A percentile compares a stretch with the other conserved stretches of the same genome.
These are phyloP conservation scores for Phytophthora niederhauseri DNA, from an alignment of 352 stramenopile genomes.

Conservation along the genomic window DNA sequence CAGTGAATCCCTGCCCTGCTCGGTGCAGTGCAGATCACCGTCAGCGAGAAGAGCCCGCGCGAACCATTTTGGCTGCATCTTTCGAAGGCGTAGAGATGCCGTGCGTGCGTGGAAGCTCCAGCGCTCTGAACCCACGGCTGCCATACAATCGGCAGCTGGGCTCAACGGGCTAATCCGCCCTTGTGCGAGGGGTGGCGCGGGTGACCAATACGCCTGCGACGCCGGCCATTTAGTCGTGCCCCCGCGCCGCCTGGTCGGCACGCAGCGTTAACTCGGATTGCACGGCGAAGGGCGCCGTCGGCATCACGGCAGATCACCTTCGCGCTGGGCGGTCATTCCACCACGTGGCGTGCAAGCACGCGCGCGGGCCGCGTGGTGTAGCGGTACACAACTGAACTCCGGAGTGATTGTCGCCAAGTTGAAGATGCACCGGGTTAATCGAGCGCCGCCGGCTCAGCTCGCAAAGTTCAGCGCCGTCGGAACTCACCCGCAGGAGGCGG, in stretches of 20 bases:
- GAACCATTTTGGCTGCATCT: conserved; percentile 8
- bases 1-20: neutral
- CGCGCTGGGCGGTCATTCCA: conserved; percentile 6
- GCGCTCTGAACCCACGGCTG: conserved; percentile 29
- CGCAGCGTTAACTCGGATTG: neutral
- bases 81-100: conserved; percentile 18
- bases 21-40: neutral
- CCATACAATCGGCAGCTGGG: conserved; percentile 3
- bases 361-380: conserved; percentile 4
- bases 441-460: neutral
- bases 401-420: conserved; percentile 28
- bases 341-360: conserved; percentile 23
- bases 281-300: conserved; percentile 4
- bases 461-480: neutral
- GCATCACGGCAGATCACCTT: conserved; percentile 1
- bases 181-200: neutral
- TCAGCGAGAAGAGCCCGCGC: neutral
- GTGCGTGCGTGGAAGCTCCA: conserved; percentile 20
- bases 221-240: conserved; percentile 1
- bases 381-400: conserved; percentile 4
- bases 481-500: neutral
- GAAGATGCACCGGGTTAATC: conserved; percentile 20
- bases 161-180: neutral
- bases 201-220: neutral
- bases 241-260: neutral